Evolutionary conservation across 23 red algal species (phyloP).

Genomic region (Cyanidium caldarium): DNA sequence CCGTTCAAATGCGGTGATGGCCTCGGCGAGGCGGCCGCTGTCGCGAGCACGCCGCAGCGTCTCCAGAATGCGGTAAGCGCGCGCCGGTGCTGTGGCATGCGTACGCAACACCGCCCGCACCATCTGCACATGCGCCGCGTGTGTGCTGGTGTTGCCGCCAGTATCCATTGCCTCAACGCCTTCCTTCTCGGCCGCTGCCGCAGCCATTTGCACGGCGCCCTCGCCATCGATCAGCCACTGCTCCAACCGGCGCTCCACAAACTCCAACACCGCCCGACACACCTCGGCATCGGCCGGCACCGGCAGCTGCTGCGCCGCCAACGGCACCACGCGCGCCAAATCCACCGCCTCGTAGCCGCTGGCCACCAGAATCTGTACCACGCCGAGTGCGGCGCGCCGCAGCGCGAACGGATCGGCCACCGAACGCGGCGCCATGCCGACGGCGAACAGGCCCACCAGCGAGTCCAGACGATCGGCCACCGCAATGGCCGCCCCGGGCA

Average conservation of each 20-base stretch:
- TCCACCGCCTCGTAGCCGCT: constrained; percentile 17
- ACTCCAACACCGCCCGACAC: constrained; percentile 11
- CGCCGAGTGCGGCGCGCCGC: constrained; percentile 61
- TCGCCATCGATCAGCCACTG: constrained; percentile 30
- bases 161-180: too few relatives aligned
- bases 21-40: constrained; percentile 10
- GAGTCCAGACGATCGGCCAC: constrained; percentile 86
- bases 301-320: constrained; percentile 2
- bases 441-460: constrained; percentile 66
- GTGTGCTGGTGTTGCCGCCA: neutral
- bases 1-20: constrained; percentile 31
- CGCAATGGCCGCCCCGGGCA: constrained; percentile 26
- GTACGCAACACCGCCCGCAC: neutral
- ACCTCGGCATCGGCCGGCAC: constrained; percentile 1
- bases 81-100: neutral
- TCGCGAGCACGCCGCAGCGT: neutral
- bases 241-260: constrained; percentile 39
- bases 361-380: constrained; percentile 44
- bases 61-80: neutral
- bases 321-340: constrained; percentile 8
- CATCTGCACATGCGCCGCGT: neutral
- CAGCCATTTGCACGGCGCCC: neutral
- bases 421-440: constrained; percentile 64
- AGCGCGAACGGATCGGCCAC: constrained; percentile 78
- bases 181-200: neutral